Base-by-base conservation (phyloP, 371 early-diverging fungal species). In the Mortierella sp. region DNA sequence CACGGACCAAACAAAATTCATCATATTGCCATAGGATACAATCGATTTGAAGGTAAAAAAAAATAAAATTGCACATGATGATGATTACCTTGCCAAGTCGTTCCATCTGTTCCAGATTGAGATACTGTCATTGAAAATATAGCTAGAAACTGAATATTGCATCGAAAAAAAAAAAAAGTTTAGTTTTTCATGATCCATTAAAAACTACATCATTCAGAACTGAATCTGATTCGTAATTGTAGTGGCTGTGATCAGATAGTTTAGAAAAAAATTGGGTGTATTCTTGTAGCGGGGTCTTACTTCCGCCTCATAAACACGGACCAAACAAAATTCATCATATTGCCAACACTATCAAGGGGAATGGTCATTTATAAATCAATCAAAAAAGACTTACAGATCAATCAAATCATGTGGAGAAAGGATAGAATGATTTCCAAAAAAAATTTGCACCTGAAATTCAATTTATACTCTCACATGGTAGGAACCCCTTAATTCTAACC, bases 251-350 rank as follows among this genome's bases (percentile, higher is more conserved):
- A 78, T 78, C 78, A 78, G 78, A 78, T 69, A 34, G 78, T 78
- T 69, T 72, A 72, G 72, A 78, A 72, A 72, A 64, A 73, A 68
- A 76, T 35, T 66, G 70, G 78, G 64, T 78, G 78, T 72, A 64
- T 80, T 76, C 83, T 42, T 80, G 56, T 66, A 62, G 73, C 74
- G 76, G 83, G 83, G 83, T 83, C 83, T 83, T 83, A 83, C 80
- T 83, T 80, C 83, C 83, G 57, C 80, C 83, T 83, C 83, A 80
- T 80, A 76, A 83, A 83, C 83, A 83, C 83, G 83, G 83, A 83
- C 83, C 83, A 83, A 83, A 80, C 76, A 76, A 57, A 76, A 62
- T 76, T 83, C 83, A 83, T 83, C 83, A 83, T 80, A 69, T 43
- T 69, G 73, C 72, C 40, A 58, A 37, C 62, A 43, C n/a, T n/a